Evolutionary conservation across 2,329 filamentous ascomycete genomes (phyloP), one percentile per base, ranked within the genome.

Genomic region (Diplocarpon rosae): DNA sequence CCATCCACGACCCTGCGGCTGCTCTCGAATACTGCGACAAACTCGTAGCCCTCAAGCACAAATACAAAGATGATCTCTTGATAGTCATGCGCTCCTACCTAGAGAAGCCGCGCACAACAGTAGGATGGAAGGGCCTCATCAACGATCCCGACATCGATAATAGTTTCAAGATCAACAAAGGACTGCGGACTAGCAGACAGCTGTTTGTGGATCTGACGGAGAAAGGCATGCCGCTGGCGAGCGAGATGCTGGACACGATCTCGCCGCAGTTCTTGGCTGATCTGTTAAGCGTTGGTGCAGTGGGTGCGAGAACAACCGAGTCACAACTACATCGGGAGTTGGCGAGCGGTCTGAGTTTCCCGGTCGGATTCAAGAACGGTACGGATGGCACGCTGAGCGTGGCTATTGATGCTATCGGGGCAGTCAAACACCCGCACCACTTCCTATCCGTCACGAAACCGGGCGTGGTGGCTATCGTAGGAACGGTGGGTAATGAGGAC

Each of bases 81-180:
- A 92, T 98, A 56, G 83, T 98, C 50, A 98, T 98, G 92, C 85
- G 92, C 57, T 85, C 87, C 52, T 98, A 98, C 76, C 79, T 98
- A 49, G 92, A 98, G 75, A 98, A 98, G 75, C 92, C 92, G 16
- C 81, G 92, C 53, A 98, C 92, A 24, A 98, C 92, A 0, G 87
- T 98, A 24, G 92, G 92, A 56, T 98, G 92, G 92, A 98, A 98
- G 72, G 92, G 92, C 39, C 71, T 98, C 58, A 94, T 98, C 70
- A 96, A 98, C 65, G 92, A 98, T 67, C 92, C 92, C 1, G 90
- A 96, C 61, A 94, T 98, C 62, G 89, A 96, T 66, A 90, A 95
- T 65, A 92, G 84, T 66, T 96, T 95, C 83, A 81, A 95, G 69
- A 96, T 98, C 70, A 96, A 96, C 75, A 96, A 96, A 73, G 92